Percentiles rank a stretch among this genome's conserved stretches.
These are phyloP conservation scores for Saccharomycopsis malanga DNA, from an alignment of 805 yeast genomes.

Conservation along the genomic window DNA sequence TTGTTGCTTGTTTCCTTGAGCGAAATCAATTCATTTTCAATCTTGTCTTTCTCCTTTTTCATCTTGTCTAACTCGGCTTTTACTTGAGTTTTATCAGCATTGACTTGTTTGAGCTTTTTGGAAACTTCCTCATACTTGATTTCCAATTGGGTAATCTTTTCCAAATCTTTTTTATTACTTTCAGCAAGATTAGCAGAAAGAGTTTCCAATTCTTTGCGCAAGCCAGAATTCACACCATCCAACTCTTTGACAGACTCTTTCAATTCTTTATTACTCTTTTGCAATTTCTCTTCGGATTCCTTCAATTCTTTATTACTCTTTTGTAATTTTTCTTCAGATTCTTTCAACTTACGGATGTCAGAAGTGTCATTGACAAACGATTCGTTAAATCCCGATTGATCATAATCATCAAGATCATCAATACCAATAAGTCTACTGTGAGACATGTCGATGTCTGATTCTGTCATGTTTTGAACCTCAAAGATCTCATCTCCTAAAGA, in stretches of 20 bases:
- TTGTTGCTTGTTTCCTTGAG: not conserved
- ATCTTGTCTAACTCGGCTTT: too few relatives aligned
- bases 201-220: slow-evolving; percentile 2
- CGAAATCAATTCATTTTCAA: not conserved
- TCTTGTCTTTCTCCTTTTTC: not conserved
- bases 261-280: not conserved
- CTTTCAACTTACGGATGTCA: too few relatives aligned
- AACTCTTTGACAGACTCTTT: slow-evolving; percentile 5
- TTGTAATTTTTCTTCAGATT: not conserved
- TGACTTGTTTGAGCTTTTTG: not conserved
- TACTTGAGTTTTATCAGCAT: not conserved
- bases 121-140: not conserved
- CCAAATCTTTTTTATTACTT: not conserved
- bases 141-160: not conserved
- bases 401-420: slow-evolving; percentile 4
- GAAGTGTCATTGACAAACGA: not conserved
- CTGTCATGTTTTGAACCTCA: slow-evolving; percentile 14
- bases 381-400: not conserved
- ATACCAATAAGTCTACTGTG: slow-evolving; percentile 5
- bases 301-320: not conserved
- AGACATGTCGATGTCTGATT: slow-evolving; percentile 8
- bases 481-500: slow-evolving; percentile 21
- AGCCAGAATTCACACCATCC: not conserved
- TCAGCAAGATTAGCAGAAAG: not conserved
- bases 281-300: slow-evolving; percentile 1